Percentiles rank a stretch among this genome's conserved stretches.
Evolutionary conservation across 164 flowering plant species (phyloP).

Genomic region (Kingdonia uniflora): DNA sequence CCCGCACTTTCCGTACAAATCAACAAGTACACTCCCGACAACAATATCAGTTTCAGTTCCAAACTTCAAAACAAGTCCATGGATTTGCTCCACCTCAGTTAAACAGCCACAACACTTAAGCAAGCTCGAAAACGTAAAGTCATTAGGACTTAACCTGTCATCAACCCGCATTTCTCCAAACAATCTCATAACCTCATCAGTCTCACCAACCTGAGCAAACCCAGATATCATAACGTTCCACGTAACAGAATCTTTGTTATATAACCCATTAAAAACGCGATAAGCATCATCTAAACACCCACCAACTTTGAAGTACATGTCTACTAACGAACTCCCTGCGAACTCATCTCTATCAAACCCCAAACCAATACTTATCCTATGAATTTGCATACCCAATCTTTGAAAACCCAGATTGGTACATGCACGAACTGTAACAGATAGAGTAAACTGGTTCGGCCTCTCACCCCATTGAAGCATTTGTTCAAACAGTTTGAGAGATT

Average conservation of each 20-base stretch:
- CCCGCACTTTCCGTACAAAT: constrained; percentile 17
- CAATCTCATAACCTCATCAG: constrained; percentile 12
- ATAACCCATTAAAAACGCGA: constrained; percentile 11
- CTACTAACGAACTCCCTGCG: too few relatives aligned
- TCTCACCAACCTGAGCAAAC: constrained; percentile 16
- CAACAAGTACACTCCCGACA: constrained; percentile 15
- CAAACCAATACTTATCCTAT: constrained; percentile 8
- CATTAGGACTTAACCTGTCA: constrained; percentile 20
- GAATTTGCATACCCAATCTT: constrained; percentile 15
- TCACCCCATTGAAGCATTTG: constrained; percentile 15
- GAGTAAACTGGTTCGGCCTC: constrained; percentile 14
- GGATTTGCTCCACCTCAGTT: constrained; percentile 19
- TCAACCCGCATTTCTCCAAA: constrained; percentile 13
- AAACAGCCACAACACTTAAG: constrained; percentile 18
- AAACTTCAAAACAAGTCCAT: constrained; percentile 16
- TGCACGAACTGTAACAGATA: constrained; percentile 10
- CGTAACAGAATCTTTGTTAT: constrained; percentile 14
- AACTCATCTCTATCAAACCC: constrained; percentile 19
- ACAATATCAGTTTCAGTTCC: constrained; percentile 15
- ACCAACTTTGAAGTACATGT: too few relatives aligned
- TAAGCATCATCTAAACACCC: constrained; percentile 8
- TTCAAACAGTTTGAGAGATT: constrained; percentile 12
- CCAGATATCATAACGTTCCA: constrained; percentile 21
- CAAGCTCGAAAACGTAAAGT: constrained; percentile 21
- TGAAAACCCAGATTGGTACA: constrained; percentile 8